phyloP scores from a whole-genome alignment of 2,329 filamentous ascomycete species.

The Tetracladium maxilliforme region DNA sequence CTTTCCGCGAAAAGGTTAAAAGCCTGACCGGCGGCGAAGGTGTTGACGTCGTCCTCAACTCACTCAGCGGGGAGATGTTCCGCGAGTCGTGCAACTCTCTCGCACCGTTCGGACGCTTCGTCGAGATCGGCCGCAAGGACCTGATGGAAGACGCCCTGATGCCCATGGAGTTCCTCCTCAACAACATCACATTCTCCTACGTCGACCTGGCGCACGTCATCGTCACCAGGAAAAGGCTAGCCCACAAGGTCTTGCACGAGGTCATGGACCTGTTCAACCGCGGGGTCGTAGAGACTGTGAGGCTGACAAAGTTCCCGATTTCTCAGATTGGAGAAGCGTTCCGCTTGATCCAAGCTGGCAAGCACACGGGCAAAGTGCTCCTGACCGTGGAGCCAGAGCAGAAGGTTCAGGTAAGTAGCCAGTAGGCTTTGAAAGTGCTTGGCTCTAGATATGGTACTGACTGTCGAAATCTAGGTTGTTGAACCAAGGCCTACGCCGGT shows the following conservation, averaged over 20 bases:
- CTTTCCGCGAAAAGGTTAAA: slow-evolving; percentile 13
- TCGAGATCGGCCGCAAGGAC: slow-evolving; percentile 20
- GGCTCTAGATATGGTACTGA: neutral
- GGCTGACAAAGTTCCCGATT: slow-evolving; percentile 1
- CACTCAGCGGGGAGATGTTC: slow-evolving; percentile 12
- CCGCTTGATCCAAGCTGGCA: slow-evolving; percentile 1
- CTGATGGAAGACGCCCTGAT: too few species aligned
- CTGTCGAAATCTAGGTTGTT: slow-evolving; percentile 1
- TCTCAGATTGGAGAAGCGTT: slow-evolving; percentile 2
- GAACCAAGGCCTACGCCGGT: slow-evolving; percentile 1
- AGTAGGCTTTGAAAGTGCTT: neutral
- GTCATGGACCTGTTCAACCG: too few species aligned
- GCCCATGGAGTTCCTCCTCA: too few species aligned
- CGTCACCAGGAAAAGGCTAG: too few species aligned
- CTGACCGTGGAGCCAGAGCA: too few species aligned
- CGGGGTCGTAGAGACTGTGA: too few species aligned
- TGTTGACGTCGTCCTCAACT: slow-evolving; percentile 18
- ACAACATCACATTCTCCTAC: too few species aligned
- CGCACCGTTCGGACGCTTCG: slow-evolving; percentile 17
- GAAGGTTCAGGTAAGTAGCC: slow-evolving; percentile 1
- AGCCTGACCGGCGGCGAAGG: slow-evolving; percentile 12
- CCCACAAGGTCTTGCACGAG: too few species aligned
- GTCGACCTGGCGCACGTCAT: too few species aligned
- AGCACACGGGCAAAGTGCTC: slow-evolving; percentile 2
- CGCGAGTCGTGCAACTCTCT: slow-evolving; percentile 11